These are phyloP conservation scores for Spathaspora sp. DNA, from an alignment of 1,139 yeast genomes.

Conservation along the genomic window DNA sequence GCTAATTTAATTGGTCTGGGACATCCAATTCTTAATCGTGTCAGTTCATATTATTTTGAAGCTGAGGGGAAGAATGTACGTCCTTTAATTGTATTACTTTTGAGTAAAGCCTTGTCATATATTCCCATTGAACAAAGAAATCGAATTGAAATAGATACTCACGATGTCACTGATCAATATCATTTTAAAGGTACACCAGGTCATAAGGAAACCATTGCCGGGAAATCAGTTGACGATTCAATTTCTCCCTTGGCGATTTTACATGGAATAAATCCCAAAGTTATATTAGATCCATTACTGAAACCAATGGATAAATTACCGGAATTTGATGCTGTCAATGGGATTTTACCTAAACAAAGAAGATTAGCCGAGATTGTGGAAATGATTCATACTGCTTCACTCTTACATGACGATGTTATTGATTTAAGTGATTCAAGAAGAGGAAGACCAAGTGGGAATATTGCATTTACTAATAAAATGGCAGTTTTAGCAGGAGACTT, in stretches of 20 bases:
- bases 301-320: conserved; percentile 78
- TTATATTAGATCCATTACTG: conserved; percentile 78
- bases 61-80: conserved; percentile 95
- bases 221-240: conserved; percentile 54
- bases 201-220: conserved; percentile 45
- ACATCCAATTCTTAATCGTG: conserved; percentile 87
- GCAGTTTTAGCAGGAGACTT: conserved; percentile 97
- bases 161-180: conserved; percentile 65
- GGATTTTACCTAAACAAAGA: conserved; percentile 90
- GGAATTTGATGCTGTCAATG: conserved; percentile 56
- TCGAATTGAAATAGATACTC: conserved; percentile 57
- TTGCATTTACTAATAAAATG: conserved; percentile 95
- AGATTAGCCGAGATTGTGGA: conserved; percentile 96
- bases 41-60: conserved; percentile 89
- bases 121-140: conserved; percentile 73
- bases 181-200: conserved; percentile 55
- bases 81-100: conserved; percentile 80
- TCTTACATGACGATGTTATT: conserved; percentile 95
- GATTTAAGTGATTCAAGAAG: conserved; percentile 90
- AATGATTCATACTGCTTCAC: conserved; percentile 97
- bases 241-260: conserved; percentile 80
- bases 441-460: conserved; percentile 87
- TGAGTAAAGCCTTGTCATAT: conserved; percentile 77
- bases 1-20: conserved; percentile 88
- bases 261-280: conserved; percentile 84